phyloP scores from a whole-genome alignment of 1,284 basidiomycete species.

The Cerioporus squamosus region DNA sequence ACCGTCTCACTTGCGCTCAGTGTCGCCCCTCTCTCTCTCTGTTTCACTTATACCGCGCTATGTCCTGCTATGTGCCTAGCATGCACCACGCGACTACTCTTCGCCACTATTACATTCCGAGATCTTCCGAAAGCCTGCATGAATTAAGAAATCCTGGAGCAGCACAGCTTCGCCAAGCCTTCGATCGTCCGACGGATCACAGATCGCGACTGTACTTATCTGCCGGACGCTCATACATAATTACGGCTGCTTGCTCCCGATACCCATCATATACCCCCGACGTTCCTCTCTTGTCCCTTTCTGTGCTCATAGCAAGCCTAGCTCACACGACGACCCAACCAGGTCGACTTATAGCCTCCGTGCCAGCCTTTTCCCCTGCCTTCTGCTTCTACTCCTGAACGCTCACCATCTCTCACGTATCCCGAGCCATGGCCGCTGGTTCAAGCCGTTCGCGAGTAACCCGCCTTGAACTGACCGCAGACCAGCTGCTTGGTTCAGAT shows the following conservation, averaged over 20 bases:
- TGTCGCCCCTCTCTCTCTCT: too few relatives aligned
- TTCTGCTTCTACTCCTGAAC: background rate
- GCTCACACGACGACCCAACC: background rate
- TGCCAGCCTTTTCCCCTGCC: background rate
- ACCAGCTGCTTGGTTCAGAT: constrained; percentile 23
- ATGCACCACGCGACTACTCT: too few relatives aligned
- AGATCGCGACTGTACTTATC: background rate
- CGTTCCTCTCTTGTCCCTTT: background rate
- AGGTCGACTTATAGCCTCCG: too few relatives aligned
- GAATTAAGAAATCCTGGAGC: background rate
- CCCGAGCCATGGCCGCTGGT: constrained; percentile 8
- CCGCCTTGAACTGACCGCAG: constrained; percentile 22
- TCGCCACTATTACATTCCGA: too few relatives aligned
- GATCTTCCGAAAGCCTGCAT: too few relatives aligned
- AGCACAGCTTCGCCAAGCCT: constrained; percentile 2
- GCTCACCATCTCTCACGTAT: background rate
- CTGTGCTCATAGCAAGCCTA: background rate
- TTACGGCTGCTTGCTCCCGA: background rate
- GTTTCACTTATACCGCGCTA: too few relatives aligned
- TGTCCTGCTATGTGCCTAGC: too few relatives aligned
- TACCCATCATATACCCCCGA: background rate
- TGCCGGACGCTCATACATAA: background rate
- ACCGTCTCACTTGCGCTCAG: too few relatives aligned
- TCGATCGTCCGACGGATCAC: background rate
- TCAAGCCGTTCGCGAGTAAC: constrained; percentile 19